phyloP scores from a whole-genome alignment of 2,329 filamentous ascomycete species.

The Aschersonia sp. region DNA sequence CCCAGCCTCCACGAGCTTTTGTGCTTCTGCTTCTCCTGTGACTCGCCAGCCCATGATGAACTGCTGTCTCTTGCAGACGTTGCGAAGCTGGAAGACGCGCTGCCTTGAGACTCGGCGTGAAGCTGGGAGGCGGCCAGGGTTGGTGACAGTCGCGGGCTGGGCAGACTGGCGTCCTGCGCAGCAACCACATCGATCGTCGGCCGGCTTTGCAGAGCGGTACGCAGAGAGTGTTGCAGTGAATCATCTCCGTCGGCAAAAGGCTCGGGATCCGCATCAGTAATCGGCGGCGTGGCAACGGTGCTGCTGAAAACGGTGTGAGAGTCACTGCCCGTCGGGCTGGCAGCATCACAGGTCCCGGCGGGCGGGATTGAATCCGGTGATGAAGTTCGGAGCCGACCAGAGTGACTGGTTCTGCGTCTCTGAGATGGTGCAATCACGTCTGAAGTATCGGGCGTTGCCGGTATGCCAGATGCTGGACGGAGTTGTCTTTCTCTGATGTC shows the following conservation, averaged over 20 bases:
- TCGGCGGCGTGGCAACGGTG: conserved; percentile 58
- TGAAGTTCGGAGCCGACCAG: conserved; percentile 8
- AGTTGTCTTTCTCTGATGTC: no score
- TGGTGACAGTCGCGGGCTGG: conserved; percentile 87
- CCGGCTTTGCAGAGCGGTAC: conserved; percentile 31
- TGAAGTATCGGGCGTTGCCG: not conserved
- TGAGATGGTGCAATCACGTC: conserved; percentile 4
- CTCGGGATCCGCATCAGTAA: conserved; percentile 57
- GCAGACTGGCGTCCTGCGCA: conserved; percentile 79
- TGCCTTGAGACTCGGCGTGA: conserved; percentile 30
- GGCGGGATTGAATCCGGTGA: conserved; percentile 22
- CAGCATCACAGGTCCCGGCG: conserved; percentile 25
- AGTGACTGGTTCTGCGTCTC: conserved; percentile 24
- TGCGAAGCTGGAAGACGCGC: conserved; percentile 17
- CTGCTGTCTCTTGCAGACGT: conserved; percentile 14
- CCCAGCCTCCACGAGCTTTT: not conserved
- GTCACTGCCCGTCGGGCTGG: conserved; percentile 39
- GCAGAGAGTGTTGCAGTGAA: conserved; percentile 29
- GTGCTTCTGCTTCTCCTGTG: conserved; percentile 19
- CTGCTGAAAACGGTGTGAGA: conserved; percentile 45
- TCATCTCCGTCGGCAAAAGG: conserved; percentile 38
- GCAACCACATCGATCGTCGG: conserved; percentile 52
- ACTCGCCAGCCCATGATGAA: conserved; percentile 23
- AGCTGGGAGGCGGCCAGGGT: conserved; percentile 60
- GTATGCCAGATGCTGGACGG: not conserved